phyloP scores from a whole-genome alignment of 2,329 filamentous ascomycete genomes.

The Knoxdaviesia capensis region DNA sequence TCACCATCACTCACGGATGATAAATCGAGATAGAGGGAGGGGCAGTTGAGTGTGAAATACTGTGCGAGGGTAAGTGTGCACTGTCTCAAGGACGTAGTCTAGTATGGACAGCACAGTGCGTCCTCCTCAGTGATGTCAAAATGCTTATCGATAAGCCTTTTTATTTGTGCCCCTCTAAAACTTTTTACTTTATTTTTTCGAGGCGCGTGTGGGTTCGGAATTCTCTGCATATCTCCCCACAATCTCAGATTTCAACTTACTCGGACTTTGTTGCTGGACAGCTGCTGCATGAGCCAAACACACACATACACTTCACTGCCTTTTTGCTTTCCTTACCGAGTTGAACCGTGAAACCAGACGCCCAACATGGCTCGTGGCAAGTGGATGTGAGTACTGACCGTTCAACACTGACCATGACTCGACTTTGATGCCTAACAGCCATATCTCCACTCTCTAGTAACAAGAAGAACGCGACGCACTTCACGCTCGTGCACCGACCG shows the following conservation, averaged over 20 bases:
- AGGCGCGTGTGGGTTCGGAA: neutral
- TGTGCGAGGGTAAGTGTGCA: too few species aligned
- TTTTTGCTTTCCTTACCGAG: too few species aligned
- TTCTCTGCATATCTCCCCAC: neutral
- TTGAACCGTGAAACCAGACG: neutral
- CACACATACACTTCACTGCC: too few species aligned
- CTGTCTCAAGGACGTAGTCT: too few species aligned
- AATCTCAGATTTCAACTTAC: neutral
- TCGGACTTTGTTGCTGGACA: neutral
- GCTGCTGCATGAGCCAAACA: neutral
- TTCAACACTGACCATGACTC: slow-evolving; percentile 4
- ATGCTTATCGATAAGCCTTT: too few species aligned
- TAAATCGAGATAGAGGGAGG: too few species aligned
- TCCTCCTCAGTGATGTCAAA: too few species aligned
- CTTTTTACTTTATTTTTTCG: slow-evolving; percentile 4
- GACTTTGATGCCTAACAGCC: neutral
- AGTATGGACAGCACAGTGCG: too few species aligned
- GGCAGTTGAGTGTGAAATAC: too few species aligned
- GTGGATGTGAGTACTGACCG: slow-evolving; percentile 32
- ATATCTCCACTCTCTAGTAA: slow-evolving; percentile 25
- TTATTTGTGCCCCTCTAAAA: neutral
- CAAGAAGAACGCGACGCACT: slow-evolving; percentile 86
- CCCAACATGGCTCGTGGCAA: slow-evolving; percentile 53
- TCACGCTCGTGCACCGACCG: slow-evolving; percentile 82
- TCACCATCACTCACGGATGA: too few species aligned